phyloP scores from a whole-genome alignment of 2,329 filamentous ascomycete species.

The Hirsutella thompsonii region DNA sequence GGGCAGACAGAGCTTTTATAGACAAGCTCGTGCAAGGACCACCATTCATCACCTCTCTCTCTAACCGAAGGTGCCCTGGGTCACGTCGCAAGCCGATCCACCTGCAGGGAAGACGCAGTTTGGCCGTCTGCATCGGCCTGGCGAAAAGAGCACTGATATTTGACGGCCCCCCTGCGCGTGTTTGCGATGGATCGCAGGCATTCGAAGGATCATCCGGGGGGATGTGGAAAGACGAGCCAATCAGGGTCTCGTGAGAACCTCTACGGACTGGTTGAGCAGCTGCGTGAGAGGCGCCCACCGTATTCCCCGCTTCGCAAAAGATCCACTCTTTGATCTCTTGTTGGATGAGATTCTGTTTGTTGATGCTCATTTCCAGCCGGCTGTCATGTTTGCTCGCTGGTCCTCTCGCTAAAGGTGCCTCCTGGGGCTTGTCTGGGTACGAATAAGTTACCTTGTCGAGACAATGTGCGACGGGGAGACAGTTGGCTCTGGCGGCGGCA shows the following conservation, averaged over 20 bases:
- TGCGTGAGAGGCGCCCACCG: neutral
- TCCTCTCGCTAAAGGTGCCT: neutral
- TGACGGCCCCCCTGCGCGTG: neutral
- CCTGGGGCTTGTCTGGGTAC: neutral
- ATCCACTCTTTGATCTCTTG: neutral
- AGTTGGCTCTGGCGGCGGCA: no score
- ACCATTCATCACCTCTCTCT: no score
- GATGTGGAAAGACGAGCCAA: slow-evolving; percentile 1
- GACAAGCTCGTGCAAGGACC: no score
- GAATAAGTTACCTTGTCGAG: no score
- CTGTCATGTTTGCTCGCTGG: no score
- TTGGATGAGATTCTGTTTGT: neutral
- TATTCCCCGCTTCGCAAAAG: neutral
- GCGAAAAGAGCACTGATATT: neutral
- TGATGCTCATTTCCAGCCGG: no score
- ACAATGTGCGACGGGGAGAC: no score
- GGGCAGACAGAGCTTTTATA: no score
- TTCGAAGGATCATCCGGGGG: neutral
- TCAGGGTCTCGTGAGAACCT: slow-evolving; percentile 4
- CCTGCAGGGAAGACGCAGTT: no score
- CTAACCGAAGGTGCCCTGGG: no score
- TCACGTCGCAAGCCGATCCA: no score
- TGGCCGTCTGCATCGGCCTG: no score
- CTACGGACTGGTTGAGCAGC: neutral
- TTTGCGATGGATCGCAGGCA: neutral